Base-by-base conservation (phyloP, 352 stramenopile genomes). In the Globisporangium echinulatum region DNA sequence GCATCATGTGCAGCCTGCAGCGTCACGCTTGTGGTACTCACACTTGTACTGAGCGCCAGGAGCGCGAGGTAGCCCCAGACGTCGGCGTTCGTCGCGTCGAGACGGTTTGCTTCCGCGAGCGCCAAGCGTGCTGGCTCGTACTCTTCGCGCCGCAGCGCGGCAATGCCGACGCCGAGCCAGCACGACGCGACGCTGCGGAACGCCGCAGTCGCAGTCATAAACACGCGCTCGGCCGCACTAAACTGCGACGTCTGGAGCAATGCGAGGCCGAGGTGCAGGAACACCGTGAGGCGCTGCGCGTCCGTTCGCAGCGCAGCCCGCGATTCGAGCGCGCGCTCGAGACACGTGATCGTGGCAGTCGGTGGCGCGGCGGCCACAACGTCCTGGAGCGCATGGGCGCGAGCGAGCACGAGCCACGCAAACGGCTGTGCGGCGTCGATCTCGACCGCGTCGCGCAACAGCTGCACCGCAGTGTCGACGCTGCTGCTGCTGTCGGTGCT, bases 81-180 rank as follows among this genome's bases (percentile, higher is more conserved):
- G 15, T 91, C 84, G 0, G 79, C 59, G 49, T 89, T 88, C 0
- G 63, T 83, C 33, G 52, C 37, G 58, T 96, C 85, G 25, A 91
- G 56, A 48, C 79, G 68, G 56, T 92, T 96, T 11, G 84, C 84
- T 63, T 92, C 82, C 0, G 77, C 77, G 36, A 96, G 68, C 36
- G 84, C 82, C 56, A 79, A 66, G 44, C 85, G 69, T 7, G 86
- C 75, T 0, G 66, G 61, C 15, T 87, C 71, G 67, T 66, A 88
- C 14, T 74, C 66, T 57, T 93, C 83, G 36, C 85, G 62, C n/a
- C 84, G 79, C 15, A 92, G 54, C 43, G 64, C 72, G 4, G 84
- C 74, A 54, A 93, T 88, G 37, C 83, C 85, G 2, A 92, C 79
- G 47, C 83, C 83, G 8, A 94, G 74, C 85, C 85, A 94, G n/a